Percentiles rank a stretch among this genome's conserved stretches.
These are phyloP conservation scores for Emergomyces orientalis DNA, from an alignment of 2,329 filamentous ascomycete species.

Conservation along the genomic window DNA sequence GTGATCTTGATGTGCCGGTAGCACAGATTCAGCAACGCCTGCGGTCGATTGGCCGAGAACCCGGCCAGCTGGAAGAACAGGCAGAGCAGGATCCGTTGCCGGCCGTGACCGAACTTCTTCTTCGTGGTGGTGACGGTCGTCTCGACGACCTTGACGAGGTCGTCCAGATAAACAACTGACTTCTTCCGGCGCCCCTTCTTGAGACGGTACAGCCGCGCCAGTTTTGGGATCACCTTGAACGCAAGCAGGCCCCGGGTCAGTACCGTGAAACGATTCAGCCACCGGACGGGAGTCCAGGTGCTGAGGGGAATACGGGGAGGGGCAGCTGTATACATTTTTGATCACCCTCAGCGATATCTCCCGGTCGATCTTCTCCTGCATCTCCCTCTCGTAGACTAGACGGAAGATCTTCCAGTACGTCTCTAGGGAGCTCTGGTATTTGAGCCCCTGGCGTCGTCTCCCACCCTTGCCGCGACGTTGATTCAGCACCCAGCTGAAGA, in stretches of 20 bases:
- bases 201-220: background rate
- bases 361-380: background rate
- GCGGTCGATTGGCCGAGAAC: slow-evolving; percentile 5
- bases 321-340: background rate
- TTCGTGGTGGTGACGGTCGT: slow-evolving; percentile 3
- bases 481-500: background rate
- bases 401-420: background rate
- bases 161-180: slow-evolving; percentile 5
- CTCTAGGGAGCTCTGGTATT: background rate
- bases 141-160: slow-evolving; percentile 2
- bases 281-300: background rate
- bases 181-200: background rate
- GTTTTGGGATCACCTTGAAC: background rate
- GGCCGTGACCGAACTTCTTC: slow-evolving; percentile 8
- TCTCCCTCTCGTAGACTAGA: background rate
- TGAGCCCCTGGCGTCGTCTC: background rate
- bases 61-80: slow-evolving; percentile 5
- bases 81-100: background rate
- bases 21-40: slow-evolving; percentile 3
- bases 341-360: background rate
- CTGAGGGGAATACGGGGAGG: background rate
- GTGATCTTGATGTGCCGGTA: slow-evolving; percentile 5
- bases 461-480: background rate
- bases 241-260: background rate
- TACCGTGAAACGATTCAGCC: background rate